Evolutionary conservation across 768 basidiomycete species (phyloP).

Genomic region (Hericium erinaceus): DNA sequence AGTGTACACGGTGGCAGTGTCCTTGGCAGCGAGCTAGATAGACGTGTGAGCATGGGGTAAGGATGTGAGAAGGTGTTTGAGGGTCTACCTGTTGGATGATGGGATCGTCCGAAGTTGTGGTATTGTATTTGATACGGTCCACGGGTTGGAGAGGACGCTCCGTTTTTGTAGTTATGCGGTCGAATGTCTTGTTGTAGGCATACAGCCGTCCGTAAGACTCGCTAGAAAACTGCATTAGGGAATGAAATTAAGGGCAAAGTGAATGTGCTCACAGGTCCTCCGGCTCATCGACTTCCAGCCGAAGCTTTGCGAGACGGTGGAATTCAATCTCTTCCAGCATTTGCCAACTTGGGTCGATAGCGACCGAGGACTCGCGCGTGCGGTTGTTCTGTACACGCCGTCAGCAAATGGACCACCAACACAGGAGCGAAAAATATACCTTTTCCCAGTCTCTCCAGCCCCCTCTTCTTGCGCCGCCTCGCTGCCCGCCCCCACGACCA

Average conservation of each 20-base stretch:
- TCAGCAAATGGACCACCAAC: not conserved
- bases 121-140: constrained; percentile 94
- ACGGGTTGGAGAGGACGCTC: constrained; percentile 86
- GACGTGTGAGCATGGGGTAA: constrained; percentile 2
- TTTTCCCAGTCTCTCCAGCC: constrained; percentile 96
- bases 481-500: constrained; percentile 37
- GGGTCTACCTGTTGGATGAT: constrained; percentile 76
- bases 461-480: constrained; percentile 42
- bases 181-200: constrained; percentile 90
- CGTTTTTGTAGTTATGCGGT: constrained; percentile 89
- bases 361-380: constrained; percentile 86
- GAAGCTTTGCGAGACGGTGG: constrained; percentile 80
- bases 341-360: constrained; percentile 86
- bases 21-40: constrained; percentile 64
- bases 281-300: constrained; percentile 88
- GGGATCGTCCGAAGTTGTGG: constrained; percentile 96
- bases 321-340: constrained; percentile 98
- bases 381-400: constrained; percentile 51
- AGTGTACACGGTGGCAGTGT: constrained; percentile 80
- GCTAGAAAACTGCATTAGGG: constrained; percentile 28
- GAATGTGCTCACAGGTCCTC: constrained; percentile 67
- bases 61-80: not conserved
- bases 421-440: constrained; percentile 30
- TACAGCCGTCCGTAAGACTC: constrained; percentile 85
- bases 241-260: not conserved